phyloP scores from a whole-genome alignment of 139 green algal species.

The Ostreobium quekettii region DNA sequence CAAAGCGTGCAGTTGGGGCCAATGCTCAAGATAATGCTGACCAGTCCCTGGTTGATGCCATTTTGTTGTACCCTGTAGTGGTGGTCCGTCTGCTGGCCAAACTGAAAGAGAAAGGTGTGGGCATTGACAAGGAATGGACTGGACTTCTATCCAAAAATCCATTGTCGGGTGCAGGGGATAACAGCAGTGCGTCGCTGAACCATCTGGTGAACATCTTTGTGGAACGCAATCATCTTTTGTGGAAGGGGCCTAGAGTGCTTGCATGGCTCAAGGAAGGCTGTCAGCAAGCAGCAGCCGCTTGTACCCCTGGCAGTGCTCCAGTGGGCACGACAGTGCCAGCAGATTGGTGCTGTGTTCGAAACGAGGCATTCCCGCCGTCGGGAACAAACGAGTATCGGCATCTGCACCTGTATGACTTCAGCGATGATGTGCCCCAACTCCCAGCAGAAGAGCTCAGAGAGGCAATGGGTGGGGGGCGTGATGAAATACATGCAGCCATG shows the following conservation, averaged over 20 bases:
- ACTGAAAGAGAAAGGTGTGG: constrained; percentile 56
- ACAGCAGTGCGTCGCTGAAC: constrained; percentile 50
- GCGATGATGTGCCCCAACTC: constrained; percentile 1
- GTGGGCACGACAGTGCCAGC: constrained; percentile 7
- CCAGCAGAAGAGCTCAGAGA: constrained; percentile 3
- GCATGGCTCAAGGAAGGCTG: constrained; percentile 46
- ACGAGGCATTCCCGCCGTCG: background rate
- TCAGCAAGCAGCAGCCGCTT: constrained; percentile 29
- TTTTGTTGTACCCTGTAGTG: constrained; percentile 71
- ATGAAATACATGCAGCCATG: background rate
- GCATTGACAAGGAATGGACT: constrained; percentile 42
- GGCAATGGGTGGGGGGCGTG: background rate
- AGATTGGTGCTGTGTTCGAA: constrained; percentile 11
- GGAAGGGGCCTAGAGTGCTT: constrained; percentile 65
- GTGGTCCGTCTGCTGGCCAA: constrained; percentile 44
- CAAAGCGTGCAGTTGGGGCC: too few species aligned
- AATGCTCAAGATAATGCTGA: too few species aligned
- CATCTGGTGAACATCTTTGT: constrained; percentile 68
- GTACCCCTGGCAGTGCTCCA: background rate
- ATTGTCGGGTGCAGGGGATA: constrained; percentile 38
- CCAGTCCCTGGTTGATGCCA: constrained; percentile 44
- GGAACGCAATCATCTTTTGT: constrained; percentile 74
- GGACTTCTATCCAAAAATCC: constrained; percentile 40
- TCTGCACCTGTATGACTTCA: constrained; percentile 21
- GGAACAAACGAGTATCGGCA: constrained; percentile 7